Base-by-base conservation (phyloP, 306 rosid species). In the Acacia confusa region DNA sequence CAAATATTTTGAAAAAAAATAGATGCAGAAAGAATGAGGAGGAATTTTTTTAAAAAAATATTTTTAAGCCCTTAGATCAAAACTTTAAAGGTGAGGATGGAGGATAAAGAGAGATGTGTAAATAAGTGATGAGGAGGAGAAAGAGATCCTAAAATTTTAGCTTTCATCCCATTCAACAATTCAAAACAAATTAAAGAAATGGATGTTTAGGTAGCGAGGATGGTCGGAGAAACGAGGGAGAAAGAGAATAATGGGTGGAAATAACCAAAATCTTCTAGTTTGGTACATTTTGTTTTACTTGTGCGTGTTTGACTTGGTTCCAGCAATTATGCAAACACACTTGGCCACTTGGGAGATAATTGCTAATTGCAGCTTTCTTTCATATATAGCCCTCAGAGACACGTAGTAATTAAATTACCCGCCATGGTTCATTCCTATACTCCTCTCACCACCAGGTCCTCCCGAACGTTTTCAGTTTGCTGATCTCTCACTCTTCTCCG, bases 281-380 rank as follows among this genome's bases (percentile, higher is more conserved):
- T 8, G 41, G 50, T 66, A 48, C 80, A 55, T 38, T 79, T 81
- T 71, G 84, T 45, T 85, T 88, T 89, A 82, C 84, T 85, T 85
- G 87, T 74, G 86, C 74, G 81, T 53, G 61, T 20, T 79, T 58
- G 80, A 80, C 74, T 85, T 68, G 77, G 76, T 83, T 77, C 68
- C 79, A 80, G 81, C 75, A 69, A 81, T n/a, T n/a, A n/a, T n/a
- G 65, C 76, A 86, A 55, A 71, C 65, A 74, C 63, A 47, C 52
- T 13, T 43, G 16, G 75, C 79, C 90, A 88, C 93, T 88, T 84
- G 89, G 82, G 82, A 80, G 84, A 79, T 80, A 72, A 78, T 80
- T 70, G 74, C 77, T 80, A 72, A 78, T 80, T 70, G 74, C 77
- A 80, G 30, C 30, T 9, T 57, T 55, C 85, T 82, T 83, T 86